phyloP scores from a whole-genome alignment of 768 basidiomycete species.

The Macrolepiota fuliginosa region DNA sequence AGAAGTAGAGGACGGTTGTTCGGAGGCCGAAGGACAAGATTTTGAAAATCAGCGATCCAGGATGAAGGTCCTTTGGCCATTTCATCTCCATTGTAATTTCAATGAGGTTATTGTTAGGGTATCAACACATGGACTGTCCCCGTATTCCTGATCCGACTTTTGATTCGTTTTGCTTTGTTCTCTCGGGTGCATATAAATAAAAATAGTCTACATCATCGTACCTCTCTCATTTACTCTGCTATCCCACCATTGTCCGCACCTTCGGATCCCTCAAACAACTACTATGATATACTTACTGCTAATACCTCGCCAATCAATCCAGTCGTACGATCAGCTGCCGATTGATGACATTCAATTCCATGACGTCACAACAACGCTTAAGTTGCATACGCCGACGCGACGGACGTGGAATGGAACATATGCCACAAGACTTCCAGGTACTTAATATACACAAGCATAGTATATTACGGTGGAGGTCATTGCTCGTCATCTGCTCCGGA shows the following conservation, averaged over 20 bases:
- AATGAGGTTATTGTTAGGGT: too few relatives aligned
- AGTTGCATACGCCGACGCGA: background rate
- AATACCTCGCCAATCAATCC: background rate
- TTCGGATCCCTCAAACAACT: too few relatives aligned
- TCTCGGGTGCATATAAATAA: too few relatives aligned
- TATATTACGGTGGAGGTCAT: background rate
- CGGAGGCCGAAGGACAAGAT: background rate
- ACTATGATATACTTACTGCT: too few relatives aligned
- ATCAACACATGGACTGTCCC: too few relatives aligned
- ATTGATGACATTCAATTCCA: background rate
- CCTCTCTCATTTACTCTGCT: too few relatives aligned
- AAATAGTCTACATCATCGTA: too few relatives aligned
- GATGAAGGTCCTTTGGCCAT: too few relatives aligned
- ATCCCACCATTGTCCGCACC: too few relatives aligned
- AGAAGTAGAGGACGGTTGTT: background rate
- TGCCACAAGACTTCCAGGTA: background rate
- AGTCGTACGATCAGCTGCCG: background rate
- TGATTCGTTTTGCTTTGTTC: too few relatives aligned
- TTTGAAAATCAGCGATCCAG: background rate
- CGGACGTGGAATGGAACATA: background rate
- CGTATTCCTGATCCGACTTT: too few relatives aligned
- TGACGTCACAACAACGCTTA: background rate
- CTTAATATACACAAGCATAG: background rate
- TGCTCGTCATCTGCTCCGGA: background rate
- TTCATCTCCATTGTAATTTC: background rate